phyloP scores from a whole-genome alignment of 148 eudicot genomes.

The Simmondsia chinensis region DNA sequence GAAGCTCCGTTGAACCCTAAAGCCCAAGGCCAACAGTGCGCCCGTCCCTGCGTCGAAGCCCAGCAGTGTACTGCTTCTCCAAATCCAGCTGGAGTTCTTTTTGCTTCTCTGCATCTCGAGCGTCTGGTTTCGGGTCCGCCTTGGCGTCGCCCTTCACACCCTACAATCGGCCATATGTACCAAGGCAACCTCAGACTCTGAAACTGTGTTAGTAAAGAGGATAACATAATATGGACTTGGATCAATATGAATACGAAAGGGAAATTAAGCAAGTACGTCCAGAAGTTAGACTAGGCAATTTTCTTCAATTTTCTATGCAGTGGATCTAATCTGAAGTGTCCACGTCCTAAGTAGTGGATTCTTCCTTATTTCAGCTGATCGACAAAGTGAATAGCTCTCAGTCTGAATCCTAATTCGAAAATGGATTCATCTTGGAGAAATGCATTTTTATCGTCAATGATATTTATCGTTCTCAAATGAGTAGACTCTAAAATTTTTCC shows the following conservation, averaged over 20 bases:
- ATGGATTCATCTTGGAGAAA: no score
- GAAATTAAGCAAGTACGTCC: background rate
- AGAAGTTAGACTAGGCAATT: no score
- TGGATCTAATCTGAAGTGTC: no score
- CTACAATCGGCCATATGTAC: conserved; percentile 97
- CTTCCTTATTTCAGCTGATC: no score
- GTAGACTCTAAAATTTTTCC: no score
- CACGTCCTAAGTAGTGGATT: no score
- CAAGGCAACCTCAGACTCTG: conserved; percentile 99
- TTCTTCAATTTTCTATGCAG: no score
- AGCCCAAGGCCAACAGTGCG: conserved; percentile 96
- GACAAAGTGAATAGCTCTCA: no score
- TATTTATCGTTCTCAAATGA: no score
- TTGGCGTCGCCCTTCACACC: conserved; percentile 87
- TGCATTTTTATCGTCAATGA: no score
- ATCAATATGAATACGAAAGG: background rate
- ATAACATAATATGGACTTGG: no score
- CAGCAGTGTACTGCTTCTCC: conserved; percentile 96
- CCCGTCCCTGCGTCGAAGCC: conserved; percentile 89
- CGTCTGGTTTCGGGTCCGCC: conserved; percentile 30
- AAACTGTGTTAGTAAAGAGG: conserved; percentile 75
- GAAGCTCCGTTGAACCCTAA: conserved; percentile 13
- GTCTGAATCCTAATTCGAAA: no score
- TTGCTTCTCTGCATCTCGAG: conserved; percentile 63
- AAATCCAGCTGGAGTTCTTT: conserved; percentile 70